Evolutionary conservation across 345 rosid species (phyloP), one percentile per base, ranked within the genome.

Genomic region (Gossypium herbaceum): DNA sequence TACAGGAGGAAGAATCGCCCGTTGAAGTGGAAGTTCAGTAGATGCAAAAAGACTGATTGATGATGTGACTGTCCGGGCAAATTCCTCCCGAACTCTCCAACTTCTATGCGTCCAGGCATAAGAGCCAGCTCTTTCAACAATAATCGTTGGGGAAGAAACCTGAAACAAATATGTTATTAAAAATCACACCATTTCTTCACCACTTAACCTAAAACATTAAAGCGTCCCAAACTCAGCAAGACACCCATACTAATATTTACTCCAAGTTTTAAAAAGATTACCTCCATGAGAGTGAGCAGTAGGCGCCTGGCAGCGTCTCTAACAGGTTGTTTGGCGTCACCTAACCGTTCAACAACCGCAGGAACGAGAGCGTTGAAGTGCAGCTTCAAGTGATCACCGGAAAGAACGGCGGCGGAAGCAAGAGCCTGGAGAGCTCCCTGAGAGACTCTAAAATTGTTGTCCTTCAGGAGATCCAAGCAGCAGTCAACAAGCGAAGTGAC

Each of bases 281-380:
- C 99, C 99, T 95, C 98, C 99, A 95, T 95, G n/a, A 95, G 93
- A 74, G 99, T 95, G 20, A 94, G 92, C 82, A 95, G 76, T 59
- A 95, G 82, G 39, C 99, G 90, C 77, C 98, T 86, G 7, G 99
- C 98, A 16, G 99, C 98, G 74, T 95, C 98, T 29, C 99, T 80
- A 41, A 95, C 99, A 0, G 99, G 99, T 77, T 95, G 99, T 73
- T 93, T 95, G 24, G 85, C 86, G 62, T 95, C 98, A 7, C 98
- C 99, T 25, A 93, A 80, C 2, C 99, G 86, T 81, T 95, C 99
- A 0, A 95, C 99, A 10, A 85, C 98, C 43, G 98, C 97, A 3
- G 99, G 98, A 13, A 93, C 92, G 15, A 95, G 92, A 9, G 97
- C 96, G 65, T 93, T 95, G 81, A 95, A 88, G 81, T 95, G 98